Evolutionary conservation across 257 asterid species (phyloP).

Genomic region (Hygrophila difformis): DNA sequence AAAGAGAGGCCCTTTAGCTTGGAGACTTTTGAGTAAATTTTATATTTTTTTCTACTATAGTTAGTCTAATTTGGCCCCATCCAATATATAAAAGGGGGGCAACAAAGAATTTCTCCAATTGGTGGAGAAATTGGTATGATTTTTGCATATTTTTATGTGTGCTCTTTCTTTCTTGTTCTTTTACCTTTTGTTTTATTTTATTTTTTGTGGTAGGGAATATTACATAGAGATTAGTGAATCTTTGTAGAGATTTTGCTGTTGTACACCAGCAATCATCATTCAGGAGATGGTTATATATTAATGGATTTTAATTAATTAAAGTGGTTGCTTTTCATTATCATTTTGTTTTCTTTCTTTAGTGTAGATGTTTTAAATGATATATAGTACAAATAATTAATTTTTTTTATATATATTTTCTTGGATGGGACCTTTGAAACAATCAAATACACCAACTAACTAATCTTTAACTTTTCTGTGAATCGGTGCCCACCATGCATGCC

Average conservation of each 20-base stretch:
- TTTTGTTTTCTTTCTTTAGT: conserved; percentile 22
- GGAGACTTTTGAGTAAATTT: conserved; percentile 42
- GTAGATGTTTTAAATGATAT: too few species aligned
- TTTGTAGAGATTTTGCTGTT: conserved; percentile 46
- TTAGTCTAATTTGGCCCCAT: conserved; percentile 33
- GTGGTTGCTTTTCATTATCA: conserved; percentile 26
- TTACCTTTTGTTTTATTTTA: too few species aligned
- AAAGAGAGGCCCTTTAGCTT: conserved; percentile 33
- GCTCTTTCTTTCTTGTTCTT: too few species aligned
- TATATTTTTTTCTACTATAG: conserved; percentile 21
- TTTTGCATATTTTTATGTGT: conserved; percentile 19
- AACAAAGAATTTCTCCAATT: conserved; percentile 33
- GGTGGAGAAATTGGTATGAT: conserved; percentile 45
- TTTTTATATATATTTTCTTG: conserved; percentile 11
- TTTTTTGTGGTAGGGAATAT: conserved; percentile 19
- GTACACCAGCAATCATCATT: conserved; percentile 45
- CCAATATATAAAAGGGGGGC: conserved; percentile 30
- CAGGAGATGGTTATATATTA: conserved; percentile 40
- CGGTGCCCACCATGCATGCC: too few species aligned
- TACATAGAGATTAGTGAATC: conserved; percentile 27
- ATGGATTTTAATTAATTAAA: conserved; percentile 31
- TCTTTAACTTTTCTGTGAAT: too few species aligned
- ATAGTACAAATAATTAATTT: conserved; percentile 15
- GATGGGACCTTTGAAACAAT: conserved; percentile 33
- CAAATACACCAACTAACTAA: conserved; percentile 45